Evolutionary conservation across 2,329 filamentous ascomycete genomes (phyloP), one percentile per base, ranked within the genome.

Genomic region (Neonectria magnoliae): DNA sequence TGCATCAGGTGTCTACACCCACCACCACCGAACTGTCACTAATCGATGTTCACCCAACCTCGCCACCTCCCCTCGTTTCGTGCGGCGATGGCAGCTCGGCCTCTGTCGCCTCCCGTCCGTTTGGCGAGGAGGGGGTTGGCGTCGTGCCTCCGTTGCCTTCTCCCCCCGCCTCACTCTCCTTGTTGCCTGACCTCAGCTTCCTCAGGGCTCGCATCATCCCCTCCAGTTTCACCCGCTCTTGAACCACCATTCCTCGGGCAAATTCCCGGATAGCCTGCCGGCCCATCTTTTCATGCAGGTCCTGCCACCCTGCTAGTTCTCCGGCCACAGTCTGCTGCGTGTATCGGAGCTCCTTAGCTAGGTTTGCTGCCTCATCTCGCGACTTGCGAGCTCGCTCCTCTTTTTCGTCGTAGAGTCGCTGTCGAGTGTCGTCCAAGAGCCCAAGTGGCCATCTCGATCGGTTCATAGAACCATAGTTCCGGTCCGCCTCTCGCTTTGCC

Each of bases 251-350:
- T 33, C 88, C 88, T 74, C 85, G 87, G 18, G 92, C 95, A 71
- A 97, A 88, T 51, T 93, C 89, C 69, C 86, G 88, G 66, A 98
- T 87, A 29, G 93, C 92, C 63, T 87, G 87, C 65, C 90, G 84
- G 1, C 92, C 94, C 81, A 93, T 89, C 73, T 87, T 88, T 70
- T 93, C 93, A 74, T 97, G 90, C 81, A 94, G 88, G 44, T 97
- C 93, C 75, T 97, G 94, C 93, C 96, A 99, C 16, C 93, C 94
- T 1, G 96, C 96, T 60, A 99, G 79, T 81, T 99, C 96, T 2
- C 89, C 87, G 7, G 97, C 95, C 25, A 98, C 95, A 14, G 95
- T 93, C 78, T 97, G 93, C 80, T 98, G 95, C 52, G 94, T 97
- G 78, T 96, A 97, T 54, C 93, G 84, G 60, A 99, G 82, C 79